These are phyloP conservation scores for Uronychia binucleata DNA, from an alignment of 73 alveolate genomes.

Conservation along the genomic window DNA sequence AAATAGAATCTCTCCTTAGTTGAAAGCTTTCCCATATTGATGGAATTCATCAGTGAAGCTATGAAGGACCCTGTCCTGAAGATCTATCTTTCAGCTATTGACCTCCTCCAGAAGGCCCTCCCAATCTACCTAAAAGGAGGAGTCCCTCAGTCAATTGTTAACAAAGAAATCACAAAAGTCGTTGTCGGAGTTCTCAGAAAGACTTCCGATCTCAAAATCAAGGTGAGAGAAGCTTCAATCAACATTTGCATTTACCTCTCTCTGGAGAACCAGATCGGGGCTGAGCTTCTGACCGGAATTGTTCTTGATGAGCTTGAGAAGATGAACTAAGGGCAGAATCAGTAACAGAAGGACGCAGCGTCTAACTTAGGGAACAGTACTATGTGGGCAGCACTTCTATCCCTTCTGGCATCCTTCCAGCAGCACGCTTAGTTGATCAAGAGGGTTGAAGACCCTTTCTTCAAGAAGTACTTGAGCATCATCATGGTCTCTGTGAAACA, in stretches of 20 bases:
- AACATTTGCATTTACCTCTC: constrained; percentile 53
- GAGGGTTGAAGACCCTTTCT: constrained; percentile 1
- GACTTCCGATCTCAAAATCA: constrained; percentile 54
- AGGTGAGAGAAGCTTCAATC: constrained; percentile 51
- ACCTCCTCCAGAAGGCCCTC: constrained; percentile 41
- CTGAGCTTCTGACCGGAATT: constrained; percentile 44
- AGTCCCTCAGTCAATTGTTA: background rate
- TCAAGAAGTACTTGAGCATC: constrained; percentile 13
- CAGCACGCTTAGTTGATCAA: constrained; percentile 31
- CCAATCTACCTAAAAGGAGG: constrained; percentile 48
- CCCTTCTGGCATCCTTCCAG: constrained; percentile 21
- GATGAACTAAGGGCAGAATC: constrained; percentile 2
- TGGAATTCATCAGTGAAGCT: constrained; percentile 33
- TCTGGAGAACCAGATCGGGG: constrained; percentile 55
- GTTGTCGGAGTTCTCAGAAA: constrained; percentile 35
- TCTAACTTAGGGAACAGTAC: constrained; percentile 48
- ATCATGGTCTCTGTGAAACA: constrained; percentile 41
- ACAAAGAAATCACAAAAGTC: constrained; percentile 17
- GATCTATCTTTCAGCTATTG: constrained; percentile 26
- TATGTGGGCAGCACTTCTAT: constrained; percentile 54
- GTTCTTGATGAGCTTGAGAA: constrained; percentile 42
- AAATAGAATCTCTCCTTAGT: constrained; percentile 21
- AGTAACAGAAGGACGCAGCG: constrained; percentile 34
- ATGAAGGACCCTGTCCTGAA: constrained; percentile 54
- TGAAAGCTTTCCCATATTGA: constrained; percentile 23